Evolutionary conservation across 805 yeast genomes (phyloP).

Genomic region (Scheffersomyces ergatensis): DNA sequence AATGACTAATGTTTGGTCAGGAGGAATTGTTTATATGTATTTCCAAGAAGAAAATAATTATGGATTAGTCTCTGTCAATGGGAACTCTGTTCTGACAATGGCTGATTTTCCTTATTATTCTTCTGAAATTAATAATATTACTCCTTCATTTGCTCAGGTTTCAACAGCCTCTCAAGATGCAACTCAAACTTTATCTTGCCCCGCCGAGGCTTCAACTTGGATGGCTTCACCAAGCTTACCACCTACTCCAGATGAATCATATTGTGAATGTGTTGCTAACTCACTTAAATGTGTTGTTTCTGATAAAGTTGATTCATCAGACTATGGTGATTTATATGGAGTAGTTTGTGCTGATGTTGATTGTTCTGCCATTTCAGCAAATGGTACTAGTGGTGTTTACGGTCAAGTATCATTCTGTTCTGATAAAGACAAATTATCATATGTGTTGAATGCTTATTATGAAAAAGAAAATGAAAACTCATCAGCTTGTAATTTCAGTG

Average conservation of each 20-base stretch:
- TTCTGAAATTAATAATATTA: conserved; percentile 31
- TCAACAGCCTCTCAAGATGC: conserved; percentile 31
- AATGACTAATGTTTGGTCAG: conserved; percentile 91
- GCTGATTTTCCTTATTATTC: conserved; percentile 51
- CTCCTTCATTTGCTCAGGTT: conserved; percentile 36
- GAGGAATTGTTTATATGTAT: conserved; percentile 92
- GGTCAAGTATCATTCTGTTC: conserved; percentile 76
- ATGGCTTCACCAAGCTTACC: conserved; percentile 66
- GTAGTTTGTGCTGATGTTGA: conserved; percentile 56
- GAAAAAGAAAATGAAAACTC: conserved; percentile 37
- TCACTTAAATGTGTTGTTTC: conserved; percentile 61
- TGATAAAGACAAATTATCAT: conserved; percentile 62
- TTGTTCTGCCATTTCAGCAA: conserved; percentile 60
- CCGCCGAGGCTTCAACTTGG: conserved; percentile 56
- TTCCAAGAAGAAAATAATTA: conserved; percentile 80
- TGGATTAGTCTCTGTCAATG: conserved; percentile 65
- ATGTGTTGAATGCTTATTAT: conserved; percentile 63
- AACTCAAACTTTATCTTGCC: conserved; percentile 68
- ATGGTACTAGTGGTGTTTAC: conserved; percentile 65
- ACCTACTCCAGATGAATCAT: conserved; percentile 68
- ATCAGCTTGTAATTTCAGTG: conserved; percentile 67
- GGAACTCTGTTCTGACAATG: conserved; percentile 54
- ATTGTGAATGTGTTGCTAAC: conserved; percentile 61
- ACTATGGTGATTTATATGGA: conserved; percentile 59
- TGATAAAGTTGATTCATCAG: conserved; percentile 49